Percentiles rank a stretch among this genome's conserved stretches.
Conservation (phyloP, 805 yeast genomes). For the Teunomyces kruisii region DNA sequence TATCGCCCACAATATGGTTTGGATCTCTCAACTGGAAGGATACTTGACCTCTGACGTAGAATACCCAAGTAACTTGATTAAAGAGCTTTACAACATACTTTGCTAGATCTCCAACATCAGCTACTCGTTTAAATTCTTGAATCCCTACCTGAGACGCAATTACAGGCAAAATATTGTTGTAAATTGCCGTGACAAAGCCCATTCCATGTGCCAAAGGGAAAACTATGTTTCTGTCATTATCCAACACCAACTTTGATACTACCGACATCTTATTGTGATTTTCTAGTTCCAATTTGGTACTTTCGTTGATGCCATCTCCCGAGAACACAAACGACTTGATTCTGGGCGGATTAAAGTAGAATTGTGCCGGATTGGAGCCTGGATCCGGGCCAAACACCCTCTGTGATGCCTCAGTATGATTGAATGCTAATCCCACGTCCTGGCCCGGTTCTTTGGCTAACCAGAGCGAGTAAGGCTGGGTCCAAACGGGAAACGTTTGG, state of each 20-base stretch:
- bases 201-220: slow-evolving; percentile 76
- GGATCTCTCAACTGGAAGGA: slow-evolving; percentile 30
- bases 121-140: slow-evolving; percentile 42
- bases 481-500: slow-evolving; percentile 72
- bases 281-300: slow-evolving; percentile 17
- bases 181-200: slow-evolving; percentile 73
- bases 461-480: slow-evolving; percentile 82
- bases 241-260: slow-evolving; percentile 18
- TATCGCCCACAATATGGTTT: slow-evolving; percentile 43
- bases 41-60: slow-evolving; percentile 51
- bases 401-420: slow-evolving; percentile 59
- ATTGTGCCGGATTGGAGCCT: slow-evolving; percentile 50
- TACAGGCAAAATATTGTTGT: slow-evolving; percentile 18
- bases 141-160: slow-evolving; percentile 68
- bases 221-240: slow-evolving; percentile 11
- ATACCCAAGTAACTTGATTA: slow-evolving; percentile 58
- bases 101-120: slow-evolving; percentile 29
- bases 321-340: slow-evolving; percentile 55
- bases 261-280: slow-evolving; percentile 34
- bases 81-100: slow-evolving; percentile 58
- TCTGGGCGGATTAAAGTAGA: slow-evolving; percentile 67
- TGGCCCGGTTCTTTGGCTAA: slow-evolving; percentile 45
- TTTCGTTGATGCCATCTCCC: slow-evolving; percentile 20
- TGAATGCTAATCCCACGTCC: slow-evolving; percentile 63
- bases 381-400: slow-evolving; percentile 71